These are phyloP conservation scores for Musa beccarii DNA, from an alignment of 176 grass and related monocot genomes.

Conservation along the genomic window DNA sequence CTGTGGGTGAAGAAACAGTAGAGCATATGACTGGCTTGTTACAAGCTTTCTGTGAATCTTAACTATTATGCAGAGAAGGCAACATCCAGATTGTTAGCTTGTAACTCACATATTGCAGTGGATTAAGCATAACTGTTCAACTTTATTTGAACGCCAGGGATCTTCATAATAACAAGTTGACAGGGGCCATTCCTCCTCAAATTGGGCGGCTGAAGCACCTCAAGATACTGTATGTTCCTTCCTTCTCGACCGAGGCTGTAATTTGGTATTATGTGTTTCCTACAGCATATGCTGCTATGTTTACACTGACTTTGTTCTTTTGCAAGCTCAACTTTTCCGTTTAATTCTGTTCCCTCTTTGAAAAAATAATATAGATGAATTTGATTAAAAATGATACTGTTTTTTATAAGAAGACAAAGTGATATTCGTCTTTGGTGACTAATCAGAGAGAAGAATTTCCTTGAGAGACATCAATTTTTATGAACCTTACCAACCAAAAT, in stretches of 20 bases:
- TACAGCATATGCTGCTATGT: no score
- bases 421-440: not conserved
- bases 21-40: not conserved
- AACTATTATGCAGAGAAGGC: not conserved
- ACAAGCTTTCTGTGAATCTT: not conserved
- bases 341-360: not conserved
- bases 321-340: not conserved
- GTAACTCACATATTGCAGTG: not conserved
- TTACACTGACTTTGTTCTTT: not conserved
- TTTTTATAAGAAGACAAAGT: not conserved
- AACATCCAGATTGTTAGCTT: not conserved
- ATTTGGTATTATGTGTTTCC: not conserved
- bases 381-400: not conserved
- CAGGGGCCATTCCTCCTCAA: slow-evolving; percentile 73
- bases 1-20: not conserved
- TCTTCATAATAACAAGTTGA: slow-evolving; percentile 99
- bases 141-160: slow-evolving; percentile 47
- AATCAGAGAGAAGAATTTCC: not conserved
- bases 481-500: not conserved
- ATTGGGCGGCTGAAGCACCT: slow-evolving; percentile 91
- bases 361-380: not conserved
- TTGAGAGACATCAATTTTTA: not conserved
- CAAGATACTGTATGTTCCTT: slow-evolving; percentile 72
- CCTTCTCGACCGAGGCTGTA: not conserved
- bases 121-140: slow-evolving; percentile 2